phyloP scores from a whole-genome alignment of 805 yeast genomes.

The Ogataea allantospora region DNA sequence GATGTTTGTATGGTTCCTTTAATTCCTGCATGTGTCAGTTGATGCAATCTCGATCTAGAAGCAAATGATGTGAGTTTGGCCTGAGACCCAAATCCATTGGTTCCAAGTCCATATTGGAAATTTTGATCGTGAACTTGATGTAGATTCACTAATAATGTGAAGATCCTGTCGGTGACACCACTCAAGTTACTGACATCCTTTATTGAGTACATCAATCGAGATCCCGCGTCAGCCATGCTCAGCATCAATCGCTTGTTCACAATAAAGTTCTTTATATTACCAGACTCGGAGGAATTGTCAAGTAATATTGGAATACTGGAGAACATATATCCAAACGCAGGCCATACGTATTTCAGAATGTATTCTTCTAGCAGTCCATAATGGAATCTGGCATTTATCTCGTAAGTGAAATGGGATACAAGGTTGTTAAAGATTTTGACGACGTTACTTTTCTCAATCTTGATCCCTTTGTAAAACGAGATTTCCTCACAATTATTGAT shows the following conservation, averaged over 20 bases:
- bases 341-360: slow-evolving; percentile 88
- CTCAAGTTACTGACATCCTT: slow-evolving; percentile 89
- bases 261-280: slow-evolving; percentile 81
- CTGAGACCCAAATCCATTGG: slow-evolving; percentile 33
- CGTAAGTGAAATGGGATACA: slow-evolving; percentile 33
- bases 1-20: slow-evolving; percentile 79
- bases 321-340: slow-evolving; percentile 89
- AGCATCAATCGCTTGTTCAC: slow-evolving; percentile 88
- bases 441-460: slow-evolving; percentile 70
- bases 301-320: slow-evolving; percentile 86
- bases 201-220: slow-evolving; percentile 89
- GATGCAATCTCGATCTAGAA: slow-evolving; percentile 26
- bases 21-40: slow-evolving; percentile 40
- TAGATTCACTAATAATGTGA: slow-evolving; percentile 67
- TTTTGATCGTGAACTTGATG: slow-evolving; percentile 76
- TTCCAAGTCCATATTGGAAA: slow-evolving; percentile 44
- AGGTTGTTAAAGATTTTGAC: slow-evolving; percentile 56
- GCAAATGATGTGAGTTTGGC: slow-evolving; percentile 32
- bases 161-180: slow-evolving; percentile 86
- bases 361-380: slow-evolving; percentile 82
- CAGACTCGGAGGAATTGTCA: slow-evolving; percentile 44
- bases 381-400: slow-evolving; percentile 56
- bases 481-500: slow-evolving; percentile 91
- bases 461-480: slow-evolving; percentile 88
- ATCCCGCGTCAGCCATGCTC: slow-evolving; percentile 92